These are phyloP conservation scores for Chlamydomonas asymmetrica DNA, from an alignment of 139 green algal genomes.

Conservation along the genomic window DNA sequence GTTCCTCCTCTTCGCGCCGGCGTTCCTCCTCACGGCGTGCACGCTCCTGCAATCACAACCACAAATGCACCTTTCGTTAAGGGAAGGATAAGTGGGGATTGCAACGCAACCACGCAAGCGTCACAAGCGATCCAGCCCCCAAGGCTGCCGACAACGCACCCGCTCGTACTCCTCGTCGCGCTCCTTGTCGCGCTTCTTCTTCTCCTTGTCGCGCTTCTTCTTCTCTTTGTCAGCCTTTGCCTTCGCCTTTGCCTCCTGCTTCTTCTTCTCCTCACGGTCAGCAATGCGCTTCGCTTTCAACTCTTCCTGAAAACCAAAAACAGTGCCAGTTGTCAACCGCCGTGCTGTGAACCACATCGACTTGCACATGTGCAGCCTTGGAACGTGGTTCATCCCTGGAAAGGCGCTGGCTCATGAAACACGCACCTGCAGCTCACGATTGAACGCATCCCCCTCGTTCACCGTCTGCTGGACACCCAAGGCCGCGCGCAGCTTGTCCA, in stretches of 20 bases:
- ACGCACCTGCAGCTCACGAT: slow-evolving; percentile 80
- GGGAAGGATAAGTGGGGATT: no score
- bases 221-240: neutral
- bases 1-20: slow-evolving; percentile 5
- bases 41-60: slow-evolving; percentile 4
- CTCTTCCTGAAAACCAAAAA: slow-evolving; percentile 16
- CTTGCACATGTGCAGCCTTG: neutral
- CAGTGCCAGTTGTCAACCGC: neutral
- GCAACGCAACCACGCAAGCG: neutral
- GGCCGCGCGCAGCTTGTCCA: slow-evolving; percentile 73
- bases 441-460: slow-evolving; percentile 91
- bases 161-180: slow-evolving; percentile 2
- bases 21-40: slow-evolving; percentile 14
- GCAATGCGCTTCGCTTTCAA: slow-evolving; percentile 20
- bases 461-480: slow-evolving; percentile 63
- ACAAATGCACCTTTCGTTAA: slow-evolving; percentile 5
- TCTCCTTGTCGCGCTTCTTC: neutral
- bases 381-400: neutral
- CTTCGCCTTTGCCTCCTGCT: neutral
- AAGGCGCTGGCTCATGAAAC: neutral
- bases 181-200: slow-evolving; percentile 1
- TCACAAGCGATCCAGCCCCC: no score
- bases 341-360: neutral
- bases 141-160: no score
- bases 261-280: slow-evolving; percentile 14